Evolutionary conservation across 2,329 filamentous ascomycete genomes (phyloP).

Genomic region (Hirsutella minnesotensis): DNA sequence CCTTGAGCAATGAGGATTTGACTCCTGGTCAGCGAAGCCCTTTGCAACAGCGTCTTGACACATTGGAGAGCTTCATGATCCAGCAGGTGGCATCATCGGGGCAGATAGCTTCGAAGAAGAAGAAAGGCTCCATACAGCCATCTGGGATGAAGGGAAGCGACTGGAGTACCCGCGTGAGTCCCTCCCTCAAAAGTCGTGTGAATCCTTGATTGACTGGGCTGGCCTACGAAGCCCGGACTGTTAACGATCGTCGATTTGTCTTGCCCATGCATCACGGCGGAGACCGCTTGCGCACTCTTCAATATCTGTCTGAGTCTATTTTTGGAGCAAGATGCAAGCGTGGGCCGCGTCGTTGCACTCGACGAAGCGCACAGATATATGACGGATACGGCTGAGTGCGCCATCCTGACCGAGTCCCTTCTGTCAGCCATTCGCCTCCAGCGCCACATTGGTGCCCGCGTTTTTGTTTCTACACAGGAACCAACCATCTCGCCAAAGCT

Average conservation of each 20-base stretch:
- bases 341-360: slow-evolving; percentile 53
- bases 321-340: slow-evolving; percentile 32
- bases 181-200: background rate
- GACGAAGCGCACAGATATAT: slow-evolving; percentile 77
- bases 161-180: slow-evolving; percentile 10
- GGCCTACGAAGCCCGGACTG: slow-evolving; percentile 15
- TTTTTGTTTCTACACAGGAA: slow-evolving; percentile 68
- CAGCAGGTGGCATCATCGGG: slow-evolving; percentile 6
- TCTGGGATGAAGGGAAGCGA: slow-evolving; percentile 1
- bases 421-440: slow-evolving; percentile 57
- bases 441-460: slow-evolving; percentile 52
- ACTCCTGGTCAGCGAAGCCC: slow-evolving; percentile 37
- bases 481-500: slow-evolving; percentile 58
- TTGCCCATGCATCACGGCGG: slow-evolving; percentile 55
- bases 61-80: slow-evolving; percentile 45
- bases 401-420: slow-evolving; percentile 48
- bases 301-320: slow-evolving; percentile 59
- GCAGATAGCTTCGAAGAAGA: background rate
- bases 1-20: slow-evolving; percentile 23
- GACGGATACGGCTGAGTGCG: slow-evolving; percentile 39
- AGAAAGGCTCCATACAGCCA: background rate
- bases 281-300: slow-evolving; percentile 59
- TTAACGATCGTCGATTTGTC: slow-evolving; percentile 51
- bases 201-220: background rate
- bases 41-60: slow-evolving; percentile 26